phyloP scores from a whole-genome alignment of 352 stramenopile species.

The Aphanomyces invadans region DNA sequence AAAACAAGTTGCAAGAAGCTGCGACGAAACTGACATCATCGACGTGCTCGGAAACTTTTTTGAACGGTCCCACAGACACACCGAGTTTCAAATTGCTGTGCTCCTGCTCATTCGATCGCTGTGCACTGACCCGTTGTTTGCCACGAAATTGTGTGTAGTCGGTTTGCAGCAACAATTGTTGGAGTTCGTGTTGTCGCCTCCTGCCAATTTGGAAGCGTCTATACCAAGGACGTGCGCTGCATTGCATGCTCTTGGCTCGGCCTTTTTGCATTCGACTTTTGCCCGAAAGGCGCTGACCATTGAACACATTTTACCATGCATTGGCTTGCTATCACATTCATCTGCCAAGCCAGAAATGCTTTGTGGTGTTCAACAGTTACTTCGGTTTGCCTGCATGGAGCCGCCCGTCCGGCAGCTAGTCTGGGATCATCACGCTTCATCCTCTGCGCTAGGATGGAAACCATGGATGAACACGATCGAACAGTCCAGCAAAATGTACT shows the following conservation, averaged over 20 bases:
- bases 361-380: background rate
- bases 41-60: background rate
- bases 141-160: background rate
- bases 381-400: background rate
- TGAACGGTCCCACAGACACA: background rate
- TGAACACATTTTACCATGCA: background rate
- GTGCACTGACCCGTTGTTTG: background rate
- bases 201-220: background rate
- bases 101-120: conserved; percentile 11
- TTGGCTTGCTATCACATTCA: background rate
- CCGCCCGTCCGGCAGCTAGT: background rate
- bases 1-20: background rate
- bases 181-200: background rate
- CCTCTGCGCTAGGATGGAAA: background rate
- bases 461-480: conserved; percentile 6
- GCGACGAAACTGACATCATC: background rate
- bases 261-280: background rate
- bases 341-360: background rate
- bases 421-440: background rate
- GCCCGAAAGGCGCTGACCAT: background rate
- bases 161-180: background rate
- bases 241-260: background rate
- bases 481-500: background rate
- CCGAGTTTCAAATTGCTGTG: background rate
- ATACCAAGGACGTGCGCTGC: background rate